These are phyloP conservation scores for Phytophthora rubi DNA, from an alignment of 352 stramenopile species.

Conservation along the genomic window DNA sequence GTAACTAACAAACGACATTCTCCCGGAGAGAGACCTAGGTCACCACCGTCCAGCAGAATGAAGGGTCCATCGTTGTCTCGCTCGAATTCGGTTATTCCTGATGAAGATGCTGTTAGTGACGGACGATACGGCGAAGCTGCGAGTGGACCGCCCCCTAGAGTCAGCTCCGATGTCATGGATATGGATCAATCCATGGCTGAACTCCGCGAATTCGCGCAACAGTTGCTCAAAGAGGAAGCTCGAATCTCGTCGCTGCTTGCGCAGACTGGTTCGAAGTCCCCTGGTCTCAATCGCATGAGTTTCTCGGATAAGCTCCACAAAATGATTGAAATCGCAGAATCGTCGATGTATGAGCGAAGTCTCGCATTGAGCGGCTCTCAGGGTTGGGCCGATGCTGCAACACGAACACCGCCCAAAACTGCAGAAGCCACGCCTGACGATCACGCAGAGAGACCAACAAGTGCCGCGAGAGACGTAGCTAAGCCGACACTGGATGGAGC, in stretches of 20 bases:
- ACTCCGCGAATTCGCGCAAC: conserved; percentile 65
- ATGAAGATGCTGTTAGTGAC: conserved; percentile 7
- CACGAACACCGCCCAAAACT: neutral
- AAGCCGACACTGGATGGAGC: neutral
- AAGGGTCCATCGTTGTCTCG: conserved; percentile 11
- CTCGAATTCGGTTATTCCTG: conserved; percentile 11
- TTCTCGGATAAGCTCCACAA: conserved; percentile 82
- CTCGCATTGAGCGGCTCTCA: conserved; percentile 9
- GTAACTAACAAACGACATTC: neutral
- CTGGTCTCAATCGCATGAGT: conserved; percentile 62
- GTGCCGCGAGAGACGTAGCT: neutral
- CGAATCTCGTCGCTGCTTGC: conserved; percentile 59
- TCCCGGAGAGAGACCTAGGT: conserved; percentile 10
- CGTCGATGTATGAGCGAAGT: conserved; percentile 62
- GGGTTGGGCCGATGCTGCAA: conserved; percentile 1
- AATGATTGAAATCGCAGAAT: conserved; percentile 83
- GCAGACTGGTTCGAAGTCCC: conserved; percentile 52
- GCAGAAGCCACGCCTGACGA: neutral
- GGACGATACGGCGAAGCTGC: conserved; percentile 15
- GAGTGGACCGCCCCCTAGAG: neutral
- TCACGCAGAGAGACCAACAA: neutral
- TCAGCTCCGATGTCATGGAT: conserved; percentile 21
- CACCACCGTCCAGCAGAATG: conserved; percentile 7
- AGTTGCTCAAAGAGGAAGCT: conserved; percentile 62
- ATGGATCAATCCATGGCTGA: conserved; percentile 54